phyloP scores from a whole-genome alignment of 345 rosid genomes.

The Alliaria petiolata region DNA sequence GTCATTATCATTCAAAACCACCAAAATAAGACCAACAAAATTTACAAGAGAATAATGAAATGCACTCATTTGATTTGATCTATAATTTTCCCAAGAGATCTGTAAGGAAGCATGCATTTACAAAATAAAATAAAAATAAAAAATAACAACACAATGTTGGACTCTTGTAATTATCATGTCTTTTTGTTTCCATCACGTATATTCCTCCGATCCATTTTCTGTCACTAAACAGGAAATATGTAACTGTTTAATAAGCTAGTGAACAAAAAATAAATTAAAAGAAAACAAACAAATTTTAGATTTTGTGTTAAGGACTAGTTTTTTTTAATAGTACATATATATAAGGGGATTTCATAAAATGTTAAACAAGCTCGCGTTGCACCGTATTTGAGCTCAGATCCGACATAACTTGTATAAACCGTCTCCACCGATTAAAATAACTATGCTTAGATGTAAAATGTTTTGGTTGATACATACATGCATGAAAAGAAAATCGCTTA shows the following conservation, averaged over 20 bases:
- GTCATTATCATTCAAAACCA: not conserved
- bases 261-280: not conserved
- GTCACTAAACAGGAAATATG: not conserved
- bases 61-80: not conserved
- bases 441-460: too few species aligned
- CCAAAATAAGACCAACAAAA: not conserved
- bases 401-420: too few species aligned
- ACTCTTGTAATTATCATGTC: not conserved
- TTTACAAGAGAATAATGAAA: not conserved
- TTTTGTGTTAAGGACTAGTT: too few species aligned
- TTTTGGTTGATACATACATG: too few species aligned
- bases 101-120: not conserved
- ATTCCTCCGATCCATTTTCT: not conserved
- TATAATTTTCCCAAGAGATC: not conserved
- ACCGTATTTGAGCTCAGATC: not conserved
- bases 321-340: too few species aligned
- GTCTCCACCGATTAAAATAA: too few species aligned
- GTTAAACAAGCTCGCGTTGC: too few species aligned
- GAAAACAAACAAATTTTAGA: not conserved
- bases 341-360: too few species aligned
- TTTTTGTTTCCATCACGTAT: slow-evolving; percentile 4
- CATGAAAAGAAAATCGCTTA: too few species aligned
- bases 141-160: not conserved
- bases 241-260: not conserved
- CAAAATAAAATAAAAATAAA: too few species aligned